Base-by-base conservation (phyloP, 1,284 basidiomycete genomes). In the Austroboletus sp. region DNA sequence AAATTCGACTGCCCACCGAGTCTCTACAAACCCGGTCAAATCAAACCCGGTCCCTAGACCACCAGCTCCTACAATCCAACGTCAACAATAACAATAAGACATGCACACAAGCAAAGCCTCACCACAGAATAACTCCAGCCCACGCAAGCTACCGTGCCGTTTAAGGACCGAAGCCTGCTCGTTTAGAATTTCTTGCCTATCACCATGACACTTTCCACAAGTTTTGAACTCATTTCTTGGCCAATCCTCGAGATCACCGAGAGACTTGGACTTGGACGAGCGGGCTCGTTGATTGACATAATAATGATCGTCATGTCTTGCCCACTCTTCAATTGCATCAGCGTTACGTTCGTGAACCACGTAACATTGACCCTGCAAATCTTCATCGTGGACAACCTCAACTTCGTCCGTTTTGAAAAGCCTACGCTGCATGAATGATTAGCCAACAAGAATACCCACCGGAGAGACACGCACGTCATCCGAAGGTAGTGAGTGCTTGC, bases 121-220 rank as follows among this genome's bases (percentile, higher is more conserved):
- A 81, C 82, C 82, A 58, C 74, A 71, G 57, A 84, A 85, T 4
- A 85, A 62, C 54, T 85, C 82, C 46, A 85, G 51, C 1, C 76
- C 77, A 47, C 70, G 63, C 26, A 85, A 61, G 31, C 71, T 73
- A 5, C 66, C 66, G 45, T 74, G 64, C 15, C 57, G 59, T 31
- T 60, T 48, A 11, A 68, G 53, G 9, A 73, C 61, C 8, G 53
- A 40, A 17, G 66, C 53, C 17, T 58, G 52, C n/a, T 63, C 56
- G 13, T 62, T 41, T 4, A 72, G 47, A 11, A 50, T 49, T 7
- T 55, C 47, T 17, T 58, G 46, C 13, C 65, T 68, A 27, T 64
- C 61, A 3, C 56, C n/a, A 37, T 57, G 50, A 48, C 80, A 81
- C 11, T 19, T 41, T 12, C 50, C 46, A 48, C 73, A 82, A 15